These are phyloP conservation scores for Fusarium gaditjirri DNA, from an alignment of 2,329 filamentous ascomycete species.

Conservation along the genomic window DNA sequence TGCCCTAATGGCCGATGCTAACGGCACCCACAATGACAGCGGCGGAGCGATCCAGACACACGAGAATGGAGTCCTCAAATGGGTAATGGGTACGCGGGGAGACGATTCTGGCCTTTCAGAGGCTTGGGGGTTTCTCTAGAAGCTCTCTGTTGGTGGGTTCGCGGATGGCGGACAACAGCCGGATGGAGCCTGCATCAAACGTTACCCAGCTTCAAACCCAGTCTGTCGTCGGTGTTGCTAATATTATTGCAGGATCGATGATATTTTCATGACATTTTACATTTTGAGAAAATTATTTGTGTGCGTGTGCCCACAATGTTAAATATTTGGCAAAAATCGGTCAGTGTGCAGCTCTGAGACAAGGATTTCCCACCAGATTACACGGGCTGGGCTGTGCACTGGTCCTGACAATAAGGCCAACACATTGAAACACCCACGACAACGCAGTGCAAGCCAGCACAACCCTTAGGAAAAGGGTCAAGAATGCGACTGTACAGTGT, in stretches of 20 bases:
- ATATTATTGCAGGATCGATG: conserved; percentile 19
- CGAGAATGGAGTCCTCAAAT: conserved; percentile 30
- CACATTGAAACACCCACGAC: conserved; percentile 15
- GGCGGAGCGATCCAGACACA: conserved; percentile 45
- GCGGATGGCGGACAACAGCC: conserved; percentile 40
- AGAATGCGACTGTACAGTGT: conserved; percentile 40
- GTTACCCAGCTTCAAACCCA: conserved; percentile 33
- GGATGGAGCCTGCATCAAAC: conserved; percentile 37
- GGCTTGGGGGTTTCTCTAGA: conserved; percentile 6
- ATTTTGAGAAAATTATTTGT: conserved; percentile 21
- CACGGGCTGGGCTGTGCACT: neutral
- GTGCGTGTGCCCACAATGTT: conserved; percentile 34
- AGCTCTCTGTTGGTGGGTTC: conserved; percentile 34
- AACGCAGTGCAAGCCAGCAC: conserved; percentile 29
- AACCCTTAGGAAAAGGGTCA: conserved; percentile 14
- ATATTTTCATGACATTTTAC: conserved; percentile 30
- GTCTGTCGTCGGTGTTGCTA: conserved; percentile 25
- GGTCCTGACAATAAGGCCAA: conserved; percentile 19
- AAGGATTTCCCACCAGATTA: conserved; percentile 25
- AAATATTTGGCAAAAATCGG: conserved; percentile 17
- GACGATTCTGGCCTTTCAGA: conserved; percentile 34
- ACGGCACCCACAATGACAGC: conserved; percentile 44
- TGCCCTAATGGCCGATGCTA: conserved; percentile 40
- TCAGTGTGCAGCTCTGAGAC: conserved; percentile 26
- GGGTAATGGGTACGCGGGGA: conserved; percentile 36